Evolutionary conservation across 1,139 yeast genomes (phyloP).

Genomic region (Suhomyces wounanorum): DNA sequence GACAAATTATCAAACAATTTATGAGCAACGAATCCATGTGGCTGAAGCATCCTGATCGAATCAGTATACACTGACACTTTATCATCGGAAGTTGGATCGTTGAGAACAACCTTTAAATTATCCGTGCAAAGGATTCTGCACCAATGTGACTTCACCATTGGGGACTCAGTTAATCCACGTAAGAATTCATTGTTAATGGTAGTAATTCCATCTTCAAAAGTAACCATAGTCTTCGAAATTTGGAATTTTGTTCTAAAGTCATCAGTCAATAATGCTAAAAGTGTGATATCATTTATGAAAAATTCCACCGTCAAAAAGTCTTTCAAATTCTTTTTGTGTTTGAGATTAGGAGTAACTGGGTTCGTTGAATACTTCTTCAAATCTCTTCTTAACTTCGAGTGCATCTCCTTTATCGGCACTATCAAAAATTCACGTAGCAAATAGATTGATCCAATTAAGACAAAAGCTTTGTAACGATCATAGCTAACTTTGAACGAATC

Average conservation of each 20-base stretch:
- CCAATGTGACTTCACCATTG: conserved; percentile 51
- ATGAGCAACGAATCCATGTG: conserved; percentile 59
- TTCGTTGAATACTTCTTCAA: conserved; percentile 22
- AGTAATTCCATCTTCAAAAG: conserved; percentile 22
- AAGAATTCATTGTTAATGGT: conserved; percentile 34
- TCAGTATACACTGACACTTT: conserved; percentile 27
- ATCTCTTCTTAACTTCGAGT: conserved; percentile 27
- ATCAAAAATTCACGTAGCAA: conserved; percentile 50
- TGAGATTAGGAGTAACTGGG: conserved; percentile 8
- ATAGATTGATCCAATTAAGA: conserved; percentile 55
- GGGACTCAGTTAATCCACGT: conserved; percentile 57
- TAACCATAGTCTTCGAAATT: conserved; percentile 27
- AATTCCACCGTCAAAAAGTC: conserved; percentile 19
- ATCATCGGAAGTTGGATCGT: conserved; percentile 18
- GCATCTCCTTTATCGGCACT: conserved; percentile 33
- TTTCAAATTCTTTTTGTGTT: conserved; percentile 5
- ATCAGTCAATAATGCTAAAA: conserved; percentile 41
- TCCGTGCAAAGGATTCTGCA: conserved; percentile 51
- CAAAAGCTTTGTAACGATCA: conserved; percentile 53
- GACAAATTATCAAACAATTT: conserved; percentile 63
- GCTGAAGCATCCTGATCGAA: conserved; percentile 43
- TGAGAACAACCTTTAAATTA: conserved; percentile 25
- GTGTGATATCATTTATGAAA: conserved; percentile 28
- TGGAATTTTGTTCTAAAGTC: conserved; percentile 54
- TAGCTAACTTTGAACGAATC: conserved; percentile 37